Percentiles rank a stretch among this genome's conserved stretches.
These are phyloP conservation scores for Penicilliopsis zonata DNA, from an alignment of 495 filamentous ascomycete species.

Conservation along the genomic window DNA sequence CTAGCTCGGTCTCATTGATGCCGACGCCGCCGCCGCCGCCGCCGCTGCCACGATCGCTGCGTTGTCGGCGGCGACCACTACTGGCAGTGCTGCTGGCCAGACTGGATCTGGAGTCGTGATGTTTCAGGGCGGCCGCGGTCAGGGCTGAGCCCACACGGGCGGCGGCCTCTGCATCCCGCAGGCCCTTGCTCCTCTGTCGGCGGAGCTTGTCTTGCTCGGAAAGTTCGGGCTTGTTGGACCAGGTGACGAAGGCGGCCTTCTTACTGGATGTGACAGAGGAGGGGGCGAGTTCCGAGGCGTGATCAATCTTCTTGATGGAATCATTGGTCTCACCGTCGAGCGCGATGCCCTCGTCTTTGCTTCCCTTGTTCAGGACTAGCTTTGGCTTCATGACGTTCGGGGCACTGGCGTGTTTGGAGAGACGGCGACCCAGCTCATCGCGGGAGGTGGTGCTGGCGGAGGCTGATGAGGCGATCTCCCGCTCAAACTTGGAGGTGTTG, in stretches of 20 bases:
- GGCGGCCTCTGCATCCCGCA: conserved; percentile 44
- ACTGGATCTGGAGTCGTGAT: conserved; percentile 52
- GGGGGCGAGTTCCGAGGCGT: conserved; percentile 32
- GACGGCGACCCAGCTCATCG: conserved; percentile 43
- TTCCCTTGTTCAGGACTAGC: conserved; percentile 49
- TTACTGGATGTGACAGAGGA: too few species aligned
- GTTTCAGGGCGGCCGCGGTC: conserved; percentile 51
- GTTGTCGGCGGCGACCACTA: conserved; percentile 34
- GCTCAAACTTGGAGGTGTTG: conserved; percentile 51
- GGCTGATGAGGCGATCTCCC: conserved; percentile 45
- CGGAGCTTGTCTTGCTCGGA: conserved; percentile 41
- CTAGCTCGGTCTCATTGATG: conserved; percentile 46
- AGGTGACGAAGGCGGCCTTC: conserved; percentile 31
- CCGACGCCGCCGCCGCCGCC: conserved; percentile 41
- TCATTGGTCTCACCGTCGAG: conserved; percentile 36
- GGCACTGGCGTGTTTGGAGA: conserved; percentile 58
- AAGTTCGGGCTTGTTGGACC: conserved; percentile 34
- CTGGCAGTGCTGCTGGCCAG: conserved; percentile 39
- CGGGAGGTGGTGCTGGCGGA: conserved; percentile 49
- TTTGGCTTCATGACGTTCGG: conserved; percentile 57
- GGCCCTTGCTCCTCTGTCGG: conserved; percentile 47
- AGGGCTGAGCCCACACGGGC: conserved; percentile 43
- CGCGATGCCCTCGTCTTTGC: conserved; percentile 44
- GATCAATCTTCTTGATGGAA: conserved; percentile 31
- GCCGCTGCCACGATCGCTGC: conserved; percentile 31